A percentile compares a stretch with the other conserved stretches of the same genome.
Evolutionary conservation across 2,329 filamentous ascomycete species (phyloP).

Genomic region (Anthostomella pinea): DNA sequence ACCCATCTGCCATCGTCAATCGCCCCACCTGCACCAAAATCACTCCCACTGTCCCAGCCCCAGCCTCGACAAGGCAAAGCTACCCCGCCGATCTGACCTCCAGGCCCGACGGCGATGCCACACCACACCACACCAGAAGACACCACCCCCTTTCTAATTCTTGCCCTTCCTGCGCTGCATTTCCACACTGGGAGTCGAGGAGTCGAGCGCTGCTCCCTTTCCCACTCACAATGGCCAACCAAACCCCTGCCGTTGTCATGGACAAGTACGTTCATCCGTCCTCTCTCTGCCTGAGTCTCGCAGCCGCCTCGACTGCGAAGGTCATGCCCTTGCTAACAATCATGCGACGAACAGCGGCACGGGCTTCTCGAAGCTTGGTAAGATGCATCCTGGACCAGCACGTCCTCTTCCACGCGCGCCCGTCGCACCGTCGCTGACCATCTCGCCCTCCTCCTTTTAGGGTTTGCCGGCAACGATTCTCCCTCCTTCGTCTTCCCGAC

Average conservation of each 20-base stretch:
- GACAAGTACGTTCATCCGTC: slow-evolving; percentile 87
- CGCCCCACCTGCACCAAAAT: too few relatives aligned
- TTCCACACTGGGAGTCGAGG: slow-evolving; percentile 1
- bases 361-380: slow-evolving; percentile 98
- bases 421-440: slow-evolving; percentile 17
- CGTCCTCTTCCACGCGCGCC: slow-evolving; percentile 4
- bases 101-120: too few relatives aligned
- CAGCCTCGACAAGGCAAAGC: too few relatives aligned
- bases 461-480: slow-evolving; percentile 98
- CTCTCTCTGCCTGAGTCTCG: slow-evolving; percentile 31
- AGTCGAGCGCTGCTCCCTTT: slow-evolving; percentile 18
- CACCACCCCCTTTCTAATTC: background rate
- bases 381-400: slow-evolving; percentile 29
- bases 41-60: too few relatives aligned
- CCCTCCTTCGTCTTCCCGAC: slow-evolving; percentile 99
- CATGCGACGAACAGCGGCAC: slow-evolving; percentile 70
- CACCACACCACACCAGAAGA: slow-evolving; percentile 4
- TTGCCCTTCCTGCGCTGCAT: background rate
- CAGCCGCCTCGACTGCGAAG: slow-evolving; percentile 11
- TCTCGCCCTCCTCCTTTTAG: slow-evolving; percentile 44
- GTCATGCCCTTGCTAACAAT: slow-evolving; percentile 37
- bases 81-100: too few relatives aligned
- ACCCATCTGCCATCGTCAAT: too few relatives aligned
- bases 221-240: slow-evolving; percentile 74
- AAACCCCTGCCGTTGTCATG: slow-evolving; percentile 99